These are phyloP conservation scores for Amborella trichopoda DNA, from an alignment of 164 flowering plant genomes.

Conservation along the genomic window DNA sequence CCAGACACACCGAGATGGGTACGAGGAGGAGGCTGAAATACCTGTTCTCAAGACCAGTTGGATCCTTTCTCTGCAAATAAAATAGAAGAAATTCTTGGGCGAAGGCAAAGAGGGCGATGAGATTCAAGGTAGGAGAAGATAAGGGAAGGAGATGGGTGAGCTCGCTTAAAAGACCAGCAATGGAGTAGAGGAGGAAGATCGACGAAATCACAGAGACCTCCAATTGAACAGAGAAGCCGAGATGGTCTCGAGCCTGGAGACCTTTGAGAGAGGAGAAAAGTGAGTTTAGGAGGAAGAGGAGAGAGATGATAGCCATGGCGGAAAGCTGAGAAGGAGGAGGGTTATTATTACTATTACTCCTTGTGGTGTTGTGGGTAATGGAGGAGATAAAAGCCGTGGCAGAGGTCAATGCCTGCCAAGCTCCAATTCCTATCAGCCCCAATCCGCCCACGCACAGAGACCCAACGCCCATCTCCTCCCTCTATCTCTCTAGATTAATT, in stretches of 20 bases:
- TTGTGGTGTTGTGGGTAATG: too few relatives aligned
- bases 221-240: conserved; percentile 57
- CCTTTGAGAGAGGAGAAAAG: conserved; percentile 42
- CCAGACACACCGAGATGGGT: conserved; percentile 50
- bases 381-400: too few relatives aligned
- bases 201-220: conserved; percentile 35
- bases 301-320: conserved; percentile 21
- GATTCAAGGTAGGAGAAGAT: conserved; percentile 24
- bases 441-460: too few relatives aligned
- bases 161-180: conserved; percentile 19
- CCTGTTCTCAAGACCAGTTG: conserved; percentile 69
- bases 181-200: conserved; percentile 54
- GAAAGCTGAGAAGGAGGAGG: too few relatives aligned
- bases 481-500: too few relatives aligned
- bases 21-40: conserved; percentile 77
- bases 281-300: conserved; percentile 37
- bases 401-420: too few relatives aligned
- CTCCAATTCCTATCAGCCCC: too few relatives aligned
- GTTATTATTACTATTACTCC: too few relatives aligned
- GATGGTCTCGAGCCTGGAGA: conserved; percentile 26
- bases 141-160: conserved; percentile 17
- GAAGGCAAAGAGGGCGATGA: conserved; percentile 52
- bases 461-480: too few relatives aligned
- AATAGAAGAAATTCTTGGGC: conserved; percentile 69
- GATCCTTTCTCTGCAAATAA: conserved; percentile 57